Evolutionary conservation across 1,284 basidiomycete species (phyloP), one percentile per base, ranked within the genome.

Genomic region (Ceratobasidium theobromae): DNA sequence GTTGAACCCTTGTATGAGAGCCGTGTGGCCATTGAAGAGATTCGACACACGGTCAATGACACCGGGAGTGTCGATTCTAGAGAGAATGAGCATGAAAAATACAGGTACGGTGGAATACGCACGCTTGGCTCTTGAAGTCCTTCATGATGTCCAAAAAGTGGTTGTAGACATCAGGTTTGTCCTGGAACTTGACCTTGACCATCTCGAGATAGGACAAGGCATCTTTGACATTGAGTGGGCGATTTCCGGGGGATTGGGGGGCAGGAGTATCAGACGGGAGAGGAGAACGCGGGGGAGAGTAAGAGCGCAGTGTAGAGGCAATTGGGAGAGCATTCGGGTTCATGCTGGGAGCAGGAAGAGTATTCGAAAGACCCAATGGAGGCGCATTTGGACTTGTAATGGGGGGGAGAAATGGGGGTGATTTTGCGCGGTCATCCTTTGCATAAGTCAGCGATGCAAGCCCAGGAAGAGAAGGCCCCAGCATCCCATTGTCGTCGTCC

Each of bases 81-180:
- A 32, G 49, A 48, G 43, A 46, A 21, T 66, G 55, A 28, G 35
- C 18, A 35, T 14, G 33, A 9, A 64, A n/a, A 53, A 65, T 23
- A 48, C 43, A 11, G 54, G 12, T 12, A 51, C 66, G 35, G 18
- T 23, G 58, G 64, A 58, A 65, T 35, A 30, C n/a, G 84, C 76
- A 97, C 94, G 84, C 83, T 77, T 95, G 91, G 72, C 90, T 90
- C 80, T 98, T 97, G 78, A 97, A 97, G 76, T 99, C 96, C 80
- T 98, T 99, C 96, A 98, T 98, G 74, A 98, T 97, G 77, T 98
- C 96, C 76, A 98, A 79, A 76, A 98, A 98, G 71, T 90, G 87
- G 77, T 98, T 98, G 82, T 98, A 98, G 30, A 98, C 95, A 74
- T 98, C 93, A 25, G 95, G 95, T 76, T 89, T 88, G 75, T 94